Evolutionary conservation across 768 basidiomycete genomes (phyloP).

Genomic region (Kwoniella europaea): DNA sequence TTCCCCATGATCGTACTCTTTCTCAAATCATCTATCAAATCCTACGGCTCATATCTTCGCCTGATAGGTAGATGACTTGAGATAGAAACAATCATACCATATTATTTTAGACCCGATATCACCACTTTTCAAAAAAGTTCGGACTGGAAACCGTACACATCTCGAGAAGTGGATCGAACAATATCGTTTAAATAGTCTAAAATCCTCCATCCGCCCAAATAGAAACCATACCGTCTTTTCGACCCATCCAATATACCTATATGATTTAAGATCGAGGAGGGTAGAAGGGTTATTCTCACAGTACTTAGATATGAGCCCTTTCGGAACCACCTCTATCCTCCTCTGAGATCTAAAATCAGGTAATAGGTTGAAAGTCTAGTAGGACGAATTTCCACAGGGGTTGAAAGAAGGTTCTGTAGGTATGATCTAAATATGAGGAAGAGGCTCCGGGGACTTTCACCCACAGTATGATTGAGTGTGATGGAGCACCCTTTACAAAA

Average conservation of each 20-base stretch:
- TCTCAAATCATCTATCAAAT: not conserved
- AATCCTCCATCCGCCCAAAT: not conserved
- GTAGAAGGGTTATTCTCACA: slow-evolving; percentile 22
- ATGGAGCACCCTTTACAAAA: slow-evolving; percentile 6
- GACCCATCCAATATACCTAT: not conserved
- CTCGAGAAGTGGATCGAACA: not conserved
- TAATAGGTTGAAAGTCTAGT: not conserved
- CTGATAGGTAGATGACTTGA: slow-evolving; percentile 11
- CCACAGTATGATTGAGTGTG: slow-evolving; percentile 36
- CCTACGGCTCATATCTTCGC: slow-evolving; percentile 48
- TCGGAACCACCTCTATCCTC: slow-evolving; percentile 17
- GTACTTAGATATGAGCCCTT: slow-evolving; percentile 44
- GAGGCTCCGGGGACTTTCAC: slow-evolving; percentile 53
- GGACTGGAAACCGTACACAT: not conserved
- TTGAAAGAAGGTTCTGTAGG: not conserved
- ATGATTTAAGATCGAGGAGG: slow-evolving; percentile 7
- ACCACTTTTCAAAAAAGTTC: not conserved
- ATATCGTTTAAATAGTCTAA: not conserved
- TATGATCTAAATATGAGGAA: slow-evolving; percentile 9
- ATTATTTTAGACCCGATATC: not conserved
- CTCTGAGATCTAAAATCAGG: not conserved
- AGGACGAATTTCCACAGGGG: slow-evolving; percentile 15
- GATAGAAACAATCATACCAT: not conserved
- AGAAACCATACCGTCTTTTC: not conserved
- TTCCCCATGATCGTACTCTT: slow-evolving; percentile 5